A percentile compares a stretch with the other conserved stretches of the same genome.
Conservation (phyloP, 2,329 filamentous ascomycete genomes). For the Colletotrichum sp. region DNA sequence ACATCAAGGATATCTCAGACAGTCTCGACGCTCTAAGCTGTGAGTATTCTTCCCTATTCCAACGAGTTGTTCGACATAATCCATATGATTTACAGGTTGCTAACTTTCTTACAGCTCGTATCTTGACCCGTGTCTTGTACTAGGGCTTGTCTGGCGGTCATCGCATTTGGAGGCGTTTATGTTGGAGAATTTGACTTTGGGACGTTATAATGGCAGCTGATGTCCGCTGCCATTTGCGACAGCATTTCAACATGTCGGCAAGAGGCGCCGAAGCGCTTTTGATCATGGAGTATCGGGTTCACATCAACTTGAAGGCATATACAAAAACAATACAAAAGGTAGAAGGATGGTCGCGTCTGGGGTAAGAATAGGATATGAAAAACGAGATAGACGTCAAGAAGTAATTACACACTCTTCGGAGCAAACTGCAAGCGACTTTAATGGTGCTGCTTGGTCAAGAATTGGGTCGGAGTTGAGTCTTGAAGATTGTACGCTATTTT, state of each 20-base stretch:
- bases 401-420: background rate
- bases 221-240: background rate
- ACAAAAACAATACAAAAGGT: background rate
- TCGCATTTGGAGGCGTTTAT: slow-evolving; percentile 8
- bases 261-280: background rate
- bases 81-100: background rate
- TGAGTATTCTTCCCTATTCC: slow-evolving; percentile 48
- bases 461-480: background rate
- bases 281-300: slow-evolving; percentile 5
- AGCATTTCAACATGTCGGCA: slow-evolving; percentile 17
- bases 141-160: slow-evolving; percentile 25
- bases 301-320: slow-evolving; percentile 16
- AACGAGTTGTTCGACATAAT: background rate
- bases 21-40: slow-evolving; percentile 80
- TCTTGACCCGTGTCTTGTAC: slow-evolving; percentile 52
- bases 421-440: background rate
- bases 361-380: background rate
- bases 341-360: background rate
- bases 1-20: slow-evolving; percentile 87
- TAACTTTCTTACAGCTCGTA: slow-evolving; percentile 38
- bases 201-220: background rate
- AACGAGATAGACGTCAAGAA: background rate
- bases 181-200: background rate
- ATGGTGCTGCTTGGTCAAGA: background rate
- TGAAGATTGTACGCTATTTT: background rate